These are phyloP conservation scores for Aureobasidium mangrovei DNA, from an alignment of 2,329 filamentous ascomycete genomes.

Conservation along the genomic window DNA sequence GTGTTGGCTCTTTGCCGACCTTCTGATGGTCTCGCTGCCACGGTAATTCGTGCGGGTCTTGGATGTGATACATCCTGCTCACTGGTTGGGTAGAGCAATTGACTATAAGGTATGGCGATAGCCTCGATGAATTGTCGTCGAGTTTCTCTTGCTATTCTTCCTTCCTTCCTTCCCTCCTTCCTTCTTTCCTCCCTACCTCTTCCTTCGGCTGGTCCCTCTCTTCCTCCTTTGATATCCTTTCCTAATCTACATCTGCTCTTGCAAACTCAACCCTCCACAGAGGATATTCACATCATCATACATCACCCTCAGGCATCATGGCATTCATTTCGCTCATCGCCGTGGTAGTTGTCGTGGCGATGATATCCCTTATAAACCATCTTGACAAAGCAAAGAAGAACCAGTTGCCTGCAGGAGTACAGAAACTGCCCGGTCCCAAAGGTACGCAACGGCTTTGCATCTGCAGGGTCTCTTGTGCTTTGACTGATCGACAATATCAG, in stretches of 20 bases:
- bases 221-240: background rate
- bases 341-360: constrained; percentile 23
- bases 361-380: constrained; percentile 20
- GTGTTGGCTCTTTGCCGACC: background rate
- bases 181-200: background rate
- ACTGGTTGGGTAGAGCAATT: background rate
- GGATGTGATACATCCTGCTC: background rate
- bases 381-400: constrained; percentile 16
- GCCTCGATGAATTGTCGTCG: background rate
- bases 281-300: background rate
- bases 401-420: constrained; percentile 15
- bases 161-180: background rate
- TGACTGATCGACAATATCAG: constrained; percentile 15
- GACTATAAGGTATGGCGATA: background rate
- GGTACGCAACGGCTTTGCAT: constrained; percentile 12
- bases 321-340: constrained; percentile 17
- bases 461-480: too few relatives aligned
- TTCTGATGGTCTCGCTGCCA: background rate
- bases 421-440: constrained; percentile 21
- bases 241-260: background rate
- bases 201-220: background rate
- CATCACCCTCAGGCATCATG: constrained; percentile 11
- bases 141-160: background rate
- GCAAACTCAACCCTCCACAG: background rate
- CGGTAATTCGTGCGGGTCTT: background rate